A percentile compares a stretch with the other conserved stretches of the same genome.
phyloP scores from a whole-genome alignment of 805 yeast species.

The Barnettozyma pratensis region DNA sequence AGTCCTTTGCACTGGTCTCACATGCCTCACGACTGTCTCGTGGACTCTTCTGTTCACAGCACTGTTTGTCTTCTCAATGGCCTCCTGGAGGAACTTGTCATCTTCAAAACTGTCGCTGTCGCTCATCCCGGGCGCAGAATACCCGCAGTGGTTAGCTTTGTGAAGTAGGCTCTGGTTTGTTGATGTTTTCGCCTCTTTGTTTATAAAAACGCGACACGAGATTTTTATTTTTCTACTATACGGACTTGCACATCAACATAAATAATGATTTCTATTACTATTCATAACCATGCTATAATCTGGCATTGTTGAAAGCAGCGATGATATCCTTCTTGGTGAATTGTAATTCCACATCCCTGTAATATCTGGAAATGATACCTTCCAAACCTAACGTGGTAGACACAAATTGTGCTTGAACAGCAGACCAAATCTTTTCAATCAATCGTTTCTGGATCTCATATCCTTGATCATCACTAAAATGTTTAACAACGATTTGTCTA shows the following conservation, averaged over 20 bases:
- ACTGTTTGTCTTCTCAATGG: conserved; percentile 19
- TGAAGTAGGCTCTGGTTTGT: too few relatives aligned
- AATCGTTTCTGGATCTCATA: conserved; percentile 47
- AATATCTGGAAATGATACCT: conserved; percentile 47
- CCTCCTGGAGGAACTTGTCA: conserved; percentile 20
- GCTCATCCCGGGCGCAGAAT: conserved; percentile 1
- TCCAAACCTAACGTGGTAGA: conserved; percentile 50
- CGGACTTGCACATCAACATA: not conserved
- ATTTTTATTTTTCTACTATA: not conserved
- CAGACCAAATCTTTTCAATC: conserved; percentile 61
- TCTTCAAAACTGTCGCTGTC: conserved; percentile 26
- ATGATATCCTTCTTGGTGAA: conserved; percentile 54
- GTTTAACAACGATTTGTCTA: conserved; percentile 50
- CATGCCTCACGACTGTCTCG: conserved; percentile 26
- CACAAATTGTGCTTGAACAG: conserved; percentile 60
- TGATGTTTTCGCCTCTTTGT: conserved; percentile 1
- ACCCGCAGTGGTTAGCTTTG: too few relatives aligned
- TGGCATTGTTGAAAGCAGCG: conserved; percentile 41
- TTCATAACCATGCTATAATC: conserved; percentile 5
- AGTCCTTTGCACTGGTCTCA: conserved; percentile 31
- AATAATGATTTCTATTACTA: not conserved
- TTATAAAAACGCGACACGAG: conserved; percentile 2
- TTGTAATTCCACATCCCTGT: conserved; percentile 43
- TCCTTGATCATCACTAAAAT: conserved; percentile 34
- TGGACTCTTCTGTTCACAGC: conserved; percentile 29